Evolutionary conservation across 768 basidiomycete genomes (phyloP), one percentile per base, ranked within the genome.

Genomic region (Serendipita sp.): DNA sequence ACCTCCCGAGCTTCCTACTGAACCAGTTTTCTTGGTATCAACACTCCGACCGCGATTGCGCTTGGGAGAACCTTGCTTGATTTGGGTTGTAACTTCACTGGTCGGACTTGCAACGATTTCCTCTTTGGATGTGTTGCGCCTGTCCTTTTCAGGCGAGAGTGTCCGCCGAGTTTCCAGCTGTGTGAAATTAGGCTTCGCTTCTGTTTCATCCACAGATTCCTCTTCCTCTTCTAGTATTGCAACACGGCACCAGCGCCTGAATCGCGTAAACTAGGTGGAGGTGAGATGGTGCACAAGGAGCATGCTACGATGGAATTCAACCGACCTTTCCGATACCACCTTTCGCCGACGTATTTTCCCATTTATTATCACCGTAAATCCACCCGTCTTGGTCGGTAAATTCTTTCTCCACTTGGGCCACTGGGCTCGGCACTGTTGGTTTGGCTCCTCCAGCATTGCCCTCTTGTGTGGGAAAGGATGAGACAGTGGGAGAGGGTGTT

Each of bases 291-390:
- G 38, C 13, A 41, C 38, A 13, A 41, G 38, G 24, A 24, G 24
- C 24, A 24, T 41, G 48, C 5, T 7, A 51, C 5, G 48, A 16
- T 7, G 45, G 65, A 54, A 38, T 35, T 16, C 63, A 5, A 69
- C 75, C 47, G 46, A 85, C 86, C 78, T 93, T 93, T 73, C 92
- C 88, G 76, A 94, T 81, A 3, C 91, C 90, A 56, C 90, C 89
- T 68, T 85, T 87, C 64, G 77, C 77, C 64, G 83, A 85, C 51
- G 81, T 78, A 18, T 76, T 80, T 71, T 96, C 92, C 93, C 93
- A 97, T 72, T 96, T 95, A 73, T 97, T 97, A 69, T 94, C 93
- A 1, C 85, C 87, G 70, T 92, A 96, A 3, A 92, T 81, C 93
- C 93, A 97, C 3, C 93, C 93, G 66, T 94, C 91, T 2, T 78